Evolutionary conservation across 192 early-diverging fungal genomes (phyloP).

Genomic region (Cladochytrium replicatum): DNA sequence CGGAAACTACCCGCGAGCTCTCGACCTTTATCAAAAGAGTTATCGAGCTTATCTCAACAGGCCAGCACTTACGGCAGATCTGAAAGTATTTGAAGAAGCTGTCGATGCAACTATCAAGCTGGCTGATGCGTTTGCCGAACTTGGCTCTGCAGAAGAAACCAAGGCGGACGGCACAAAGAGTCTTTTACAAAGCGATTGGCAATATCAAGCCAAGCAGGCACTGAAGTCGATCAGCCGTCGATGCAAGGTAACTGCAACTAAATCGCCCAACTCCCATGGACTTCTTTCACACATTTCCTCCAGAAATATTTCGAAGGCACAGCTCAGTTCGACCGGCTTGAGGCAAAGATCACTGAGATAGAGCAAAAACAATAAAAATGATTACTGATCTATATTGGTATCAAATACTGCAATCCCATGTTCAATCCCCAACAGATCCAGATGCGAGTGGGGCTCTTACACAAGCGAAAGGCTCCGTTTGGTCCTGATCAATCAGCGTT

Average conservation of each 20-base stretch:
- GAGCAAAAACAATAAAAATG: too few species aligned
- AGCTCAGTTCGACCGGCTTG: too few species aligned
- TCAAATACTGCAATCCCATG: too few species aligned
- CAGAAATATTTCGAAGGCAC: too few species aligned
- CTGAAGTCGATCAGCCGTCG: slow-evolving; percentile 76
- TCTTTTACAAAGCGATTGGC: slow-evolving; percentile 63
- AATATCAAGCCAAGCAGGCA: slow-evolving; percentile 71
- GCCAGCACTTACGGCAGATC: slow-evolving; percentile 62
- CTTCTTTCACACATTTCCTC: too few species aligned
- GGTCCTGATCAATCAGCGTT: too few species aligned
- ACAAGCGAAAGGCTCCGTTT: too few species aligned
- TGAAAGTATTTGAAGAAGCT: slow-evolving; percentile 58
- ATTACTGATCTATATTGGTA: too few species aligned
- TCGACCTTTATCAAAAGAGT: slow-evolving; percentile 76
- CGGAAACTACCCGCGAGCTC: slow-evolving; percentile 46
- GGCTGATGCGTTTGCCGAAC: slow-evolving; percentile 65
- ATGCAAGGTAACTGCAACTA: slow-evolving; percentile 48
- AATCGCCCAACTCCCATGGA: too few species aligned
- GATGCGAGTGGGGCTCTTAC: too few species aligned
- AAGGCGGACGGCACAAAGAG: slow-evolving; percentile 15
- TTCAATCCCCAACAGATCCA: too few species aligned
- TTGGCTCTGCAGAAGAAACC: slow-evolving; percentile 43
- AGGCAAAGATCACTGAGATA: too few species aligned
- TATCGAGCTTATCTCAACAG: slow-evolving; percentile 72
- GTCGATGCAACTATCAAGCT: slow-evolving; percentile 62